Conservation (phyloP, 1,284 basidiomycete genomes). For the Xanthoconium separans region DNA sequence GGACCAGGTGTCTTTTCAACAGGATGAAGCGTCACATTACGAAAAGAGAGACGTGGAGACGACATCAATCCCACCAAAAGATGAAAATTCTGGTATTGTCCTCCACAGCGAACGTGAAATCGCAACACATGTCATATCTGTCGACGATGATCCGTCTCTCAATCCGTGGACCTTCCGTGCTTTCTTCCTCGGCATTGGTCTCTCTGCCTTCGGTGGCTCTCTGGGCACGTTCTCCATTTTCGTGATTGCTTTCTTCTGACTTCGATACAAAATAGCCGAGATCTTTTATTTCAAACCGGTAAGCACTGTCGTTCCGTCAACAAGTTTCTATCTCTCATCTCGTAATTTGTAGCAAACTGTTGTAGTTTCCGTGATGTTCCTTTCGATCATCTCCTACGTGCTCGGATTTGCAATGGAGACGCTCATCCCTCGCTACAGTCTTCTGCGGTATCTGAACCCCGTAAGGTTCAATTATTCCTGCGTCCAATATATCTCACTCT, state of each 20-base stretch:
- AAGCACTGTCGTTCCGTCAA: not conserved
- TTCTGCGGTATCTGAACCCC: conserved; percentile 57
- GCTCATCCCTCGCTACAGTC: conserved; percentile 46
- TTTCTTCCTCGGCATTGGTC: conserved; percentile 56
- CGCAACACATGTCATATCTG: conserved; percentile 50
- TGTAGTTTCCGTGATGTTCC: conserved; percentile 49
- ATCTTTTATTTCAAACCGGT: conserved; percentile 66
- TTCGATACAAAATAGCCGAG: conserved; percentile 33
- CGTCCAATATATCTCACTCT: conserved; percentile 16
- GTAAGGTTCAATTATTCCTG: conserved; percentile 27
- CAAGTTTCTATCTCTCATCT: not conserved
- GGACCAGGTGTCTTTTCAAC: not conserved
- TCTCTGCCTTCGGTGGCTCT: conserved; percentile 60
- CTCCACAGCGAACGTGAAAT: conserved; percentile 48
- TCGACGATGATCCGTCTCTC: conserved; percentile 54
- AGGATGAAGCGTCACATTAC: not conserved
- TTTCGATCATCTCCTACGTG: conserved; percentile 45
- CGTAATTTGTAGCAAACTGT: conserved; percentile 40
- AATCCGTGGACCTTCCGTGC: conserved; percentile 59
- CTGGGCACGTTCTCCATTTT: conserved; percentile 28
- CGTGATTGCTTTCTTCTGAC: not conserved
- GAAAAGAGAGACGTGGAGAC: conserved; percentile 26
- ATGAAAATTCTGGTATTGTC: conserved; percentile 28
- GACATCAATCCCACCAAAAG: conserved; percentile 16
- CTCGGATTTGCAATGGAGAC: conserved; percentile 43